Evolutionary conservation across 2,329 filamentous ascomycete species (phyloP), one percentile per base, ranked within the genome.

Genomic region (Reticulascus tulasneorum): DNA sequence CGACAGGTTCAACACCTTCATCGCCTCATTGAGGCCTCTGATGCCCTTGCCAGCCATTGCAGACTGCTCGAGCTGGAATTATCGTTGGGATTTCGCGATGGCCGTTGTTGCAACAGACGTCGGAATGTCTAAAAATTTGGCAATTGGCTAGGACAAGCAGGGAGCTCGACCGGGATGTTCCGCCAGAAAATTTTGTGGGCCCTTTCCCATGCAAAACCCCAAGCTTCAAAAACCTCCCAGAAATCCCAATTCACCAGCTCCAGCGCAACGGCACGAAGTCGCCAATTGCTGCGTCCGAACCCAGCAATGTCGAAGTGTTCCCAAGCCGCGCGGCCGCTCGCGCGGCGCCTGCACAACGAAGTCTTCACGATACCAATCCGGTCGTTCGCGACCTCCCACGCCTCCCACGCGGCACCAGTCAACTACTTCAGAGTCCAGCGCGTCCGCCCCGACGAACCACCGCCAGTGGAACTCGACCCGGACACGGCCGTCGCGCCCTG

Each of bases 401-500:
- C 55, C 31, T 51, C 56, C 37, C 52, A 60, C 33, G 46, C 50
- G 26, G n/a, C n/a, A n/a, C n/a, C n/a, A n/a, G n/a, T n/a, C n/a
- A n/a, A n/a, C n/a, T n/a, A n/a, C n/a, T 45, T 44, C 41, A 46
- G 41, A 31, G 44, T 46, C 29, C 27, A 37, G n/a, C 41, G 41
- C 38, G 38, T 42, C 23, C 29, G 37, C 35, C 37, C 38, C 40
- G 17, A 42, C 36, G 17, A 29, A 50, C 36, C 45, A 11, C 58
- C 57, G 37, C 59, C 64, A 21, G 58, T 63, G 46, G 64, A 72
- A 48, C 63, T 79, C 48, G 77, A 88, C 56, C 84, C 82, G n/a
- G 69, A 76, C 44, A 79, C 77, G n/a, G 84, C 86, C 18, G 72
- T 77, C 27, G 78, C 71, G 30, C 70, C 67, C 29, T 72, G 71